Percentiles rank a stretch among this genome's conserved stretches.
Evolutionary conservation across 73 alveolate genomes (phyloP).

Genomic region (Symbiodinium natans): DNA sequence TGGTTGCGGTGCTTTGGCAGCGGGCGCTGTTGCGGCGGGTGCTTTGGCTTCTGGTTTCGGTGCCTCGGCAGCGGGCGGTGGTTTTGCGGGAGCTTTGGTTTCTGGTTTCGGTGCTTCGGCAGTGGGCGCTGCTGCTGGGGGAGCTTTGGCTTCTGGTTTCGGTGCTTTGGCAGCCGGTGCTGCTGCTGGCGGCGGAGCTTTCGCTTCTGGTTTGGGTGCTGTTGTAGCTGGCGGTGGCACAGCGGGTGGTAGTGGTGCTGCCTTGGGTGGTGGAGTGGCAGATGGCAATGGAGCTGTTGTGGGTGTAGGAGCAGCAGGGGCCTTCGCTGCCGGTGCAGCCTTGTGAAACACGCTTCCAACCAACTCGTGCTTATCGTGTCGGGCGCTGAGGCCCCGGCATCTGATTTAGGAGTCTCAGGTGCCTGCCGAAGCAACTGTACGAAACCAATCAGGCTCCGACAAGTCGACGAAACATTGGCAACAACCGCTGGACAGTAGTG

Average conservation of each 20-base stretch:
- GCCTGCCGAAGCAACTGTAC: neutral
- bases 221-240: conserved; percentile 10
- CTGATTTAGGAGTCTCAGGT: neutral
- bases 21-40: neutral
- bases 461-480: neutral
- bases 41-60: neutral
- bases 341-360: no score
- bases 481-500: neutral
- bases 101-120: conserved; percentile 1
- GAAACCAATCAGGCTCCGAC: neutral
- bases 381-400: neutral
- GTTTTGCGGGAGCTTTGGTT: neutral
- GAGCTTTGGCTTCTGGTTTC: neutral
- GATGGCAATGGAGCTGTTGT: neutral
- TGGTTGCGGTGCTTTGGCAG: conserved; percentile 13
- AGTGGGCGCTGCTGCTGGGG: neutral
- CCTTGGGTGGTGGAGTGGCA: neutral
- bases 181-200: conserved; percentile 19
- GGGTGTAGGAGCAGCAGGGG: neutral
- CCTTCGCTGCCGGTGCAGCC: neutral
- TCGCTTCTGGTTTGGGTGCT: neutral
- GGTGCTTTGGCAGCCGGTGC: conserved; percentile 12
- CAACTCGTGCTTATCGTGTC: no score
- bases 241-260: conserved; percentile 11
- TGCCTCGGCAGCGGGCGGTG: conserved; percentile 16